Evolutionary conservation across 2,329 filamentous ascomycete genomes (phyloP), one percentile per base, ranked within the genome.

Genomic region (Ascochyta fabae): DNA sequence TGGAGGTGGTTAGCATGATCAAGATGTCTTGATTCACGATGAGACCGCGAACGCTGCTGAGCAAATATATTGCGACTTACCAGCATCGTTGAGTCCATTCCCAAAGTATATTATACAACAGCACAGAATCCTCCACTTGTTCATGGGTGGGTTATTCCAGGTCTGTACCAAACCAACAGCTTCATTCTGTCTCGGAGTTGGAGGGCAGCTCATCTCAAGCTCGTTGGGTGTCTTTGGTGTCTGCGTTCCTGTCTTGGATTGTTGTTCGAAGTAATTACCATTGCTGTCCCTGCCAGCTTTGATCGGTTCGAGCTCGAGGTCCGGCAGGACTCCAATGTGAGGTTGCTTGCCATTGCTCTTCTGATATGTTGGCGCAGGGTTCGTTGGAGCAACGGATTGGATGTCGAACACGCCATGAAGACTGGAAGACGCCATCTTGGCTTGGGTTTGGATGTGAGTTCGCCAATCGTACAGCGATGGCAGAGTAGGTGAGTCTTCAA

Each of bases 21-120:
- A 3, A 19, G 0, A 4, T 31, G 4, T 31, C 29, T 13, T 29
- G 8, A 29, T 31, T 13, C 10, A 31, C 2, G 12, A 31, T 15
- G 6, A 1, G 29, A 31, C 33, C 12, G 7, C 23, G 26, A 16
- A 13, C 15, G 15, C 10, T 19, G 5, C 19, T 15, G 1, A 6
- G 27, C 23, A 6, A 24, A 19, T 40, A 15, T 9, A 1, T n/a
- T 15, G 3, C 9, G 33, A 65, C 69, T 15, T 65, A 75, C 72
- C 87, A 38, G 86, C 85, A 73, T 96, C 92, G 63, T 86, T 90
- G 55, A 95, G 76, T 0, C 90, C 92, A 65, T 88, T 87, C 2
- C 83, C 81, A 58, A 95, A 82, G 55, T 84, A 88, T 58, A 88
- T 83, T 39, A 89, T 68, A 61, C 88, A 91, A 13, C 83, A 81